Base-by-base conservation (phyloP, 75 land plant species). In the Cryptomeria japonica region DNA sequence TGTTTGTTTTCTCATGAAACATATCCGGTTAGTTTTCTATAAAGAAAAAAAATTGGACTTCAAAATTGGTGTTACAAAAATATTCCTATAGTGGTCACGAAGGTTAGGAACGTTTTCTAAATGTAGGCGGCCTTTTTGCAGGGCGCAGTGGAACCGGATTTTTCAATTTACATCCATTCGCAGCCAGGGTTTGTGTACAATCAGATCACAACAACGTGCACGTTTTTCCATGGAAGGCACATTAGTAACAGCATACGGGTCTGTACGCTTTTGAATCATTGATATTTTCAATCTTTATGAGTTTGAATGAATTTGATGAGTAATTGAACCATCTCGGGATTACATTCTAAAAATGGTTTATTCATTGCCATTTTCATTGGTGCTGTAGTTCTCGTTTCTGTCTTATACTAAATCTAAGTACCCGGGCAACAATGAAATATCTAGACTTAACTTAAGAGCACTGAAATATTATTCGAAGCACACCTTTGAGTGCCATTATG, bases 101-200 rank as follows among this genome's bases (percentile, higher is more conserved):
- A 64, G 28, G 70, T 25, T 75, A 75, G 76, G 14, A 72, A 72
- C 11, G 37, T 7, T 34, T 75, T 75, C 4, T 31, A 75, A 75
- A 12, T 75, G 9, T 75, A 14, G 34, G 77, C 12, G 13, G 37
- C 36, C 13, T 75, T 75, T 34, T 13, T 75, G 34, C 77, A 75
- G 77, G 77, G 77, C 13, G 94, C 86, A 15, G 92, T 90, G 44
- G 86, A 58, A 85, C 90, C 39, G 39, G 87, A 32, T 18, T 98
- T 90, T 80, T 95, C 95, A 15, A 91, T 98, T 19, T 96, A 93
- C 85, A 88, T 98, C 37, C 99, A 96, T 87, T 94, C 99, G 58
- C 85, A 90, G 91, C 99, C 99, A 28, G 94, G 98, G 3, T 93
- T 94, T 87, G 91, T 93, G 77, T 95, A 95, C 85, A 95, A 93